phyloP scores from a whole-genome alignment of 352 stramenopile species.

The Phytopythium delawarense region DNA sequence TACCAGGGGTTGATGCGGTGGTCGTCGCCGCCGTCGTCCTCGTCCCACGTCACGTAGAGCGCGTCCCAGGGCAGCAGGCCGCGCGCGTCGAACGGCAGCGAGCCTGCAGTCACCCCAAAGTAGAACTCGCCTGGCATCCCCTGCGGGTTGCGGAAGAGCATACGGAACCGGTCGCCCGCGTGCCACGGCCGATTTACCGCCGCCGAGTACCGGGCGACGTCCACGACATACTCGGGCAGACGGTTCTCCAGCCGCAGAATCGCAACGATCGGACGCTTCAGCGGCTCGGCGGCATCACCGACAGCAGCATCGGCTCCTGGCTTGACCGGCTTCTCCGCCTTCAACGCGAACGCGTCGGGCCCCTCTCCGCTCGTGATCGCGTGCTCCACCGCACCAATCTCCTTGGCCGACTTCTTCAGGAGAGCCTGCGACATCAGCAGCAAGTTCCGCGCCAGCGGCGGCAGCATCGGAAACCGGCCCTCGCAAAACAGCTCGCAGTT shows the following conservation, averaged over 20 bases:
- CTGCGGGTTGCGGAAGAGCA: constrained; percentile 72
- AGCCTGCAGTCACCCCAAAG: constrained; percentile 54
- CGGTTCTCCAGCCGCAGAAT: constrained; percentile 83
- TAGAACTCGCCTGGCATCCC: constrained; percentile 71
- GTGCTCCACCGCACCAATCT: constrained; percentile 56
- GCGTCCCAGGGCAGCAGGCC: constrained; percentile 79
- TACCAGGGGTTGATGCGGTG: constrained; percentile 85
- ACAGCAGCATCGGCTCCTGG: constrained; percentile 1
- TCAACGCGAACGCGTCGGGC: constrained; percentile 4
- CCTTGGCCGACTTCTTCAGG: constrained; percentile 67
- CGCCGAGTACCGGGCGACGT: constrained; percentile 58
- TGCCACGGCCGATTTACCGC: constrained; percentile 53
- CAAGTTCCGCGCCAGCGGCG: constrained; percentile 66
- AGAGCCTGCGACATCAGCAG: constrained; percentile 57
- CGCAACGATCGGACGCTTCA: constrained; percentile 35
- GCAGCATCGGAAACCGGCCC: constrained; percentile 69
- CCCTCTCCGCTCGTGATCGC: constrained; percentile 16
- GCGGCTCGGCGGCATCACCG: constrained; percentile 6
- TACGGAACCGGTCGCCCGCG: constrained; percentile 69
- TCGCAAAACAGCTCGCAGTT: constrained; percentile 84
- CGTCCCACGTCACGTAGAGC: constrained; percentile 77
- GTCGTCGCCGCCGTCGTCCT: constrained; percentile 80
- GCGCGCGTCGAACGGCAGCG: constrained; percentile 50
- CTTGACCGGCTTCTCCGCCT: constrained; percentile 9
- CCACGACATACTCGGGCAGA: constrained; percentile 68